Evolutionary conservation across 768 basidiomycete species (phyloP), one percentile per base, ranked within the genome.

Genomic region (Lactarius pseudohatsudake): DNA sequence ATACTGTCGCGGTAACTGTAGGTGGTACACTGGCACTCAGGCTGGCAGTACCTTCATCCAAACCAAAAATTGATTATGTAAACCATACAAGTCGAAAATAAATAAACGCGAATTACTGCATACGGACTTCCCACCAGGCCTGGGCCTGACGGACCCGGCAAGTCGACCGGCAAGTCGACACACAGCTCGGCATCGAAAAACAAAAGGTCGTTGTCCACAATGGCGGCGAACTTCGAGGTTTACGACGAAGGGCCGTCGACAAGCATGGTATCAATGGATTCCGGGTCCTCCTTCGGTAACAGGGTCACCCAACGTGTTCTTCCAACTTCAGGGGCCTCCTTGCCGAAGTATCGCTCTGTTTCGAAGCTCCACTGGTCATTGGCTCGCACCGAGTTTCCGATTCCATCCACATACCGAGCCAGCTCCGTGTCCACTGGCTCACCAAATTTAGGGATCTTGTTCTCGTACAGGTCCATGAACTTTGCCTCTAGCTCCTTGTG

Each of bases 351-450:
- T 15, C 62, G 38, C 62, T 64, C 36, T 20, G 22, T 47, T 55
- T 82, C 80, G 55, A 79, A 81, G 55, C 72, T 75, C 82, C 81
- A 83, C 2, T 60, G 66, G 30, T 79, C 75, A 45, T 74, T 75
- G 3, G 73, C 79, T 3, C 79, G 72, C 1, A 80, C 76, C 78
- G 79, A 81, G 38, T 79, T 77, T 16, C 74, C 81, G 1, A 82
- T 59, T 0, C 80, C 80, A 59, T 81, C 71, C 9, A 77, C 71
- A 60, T 81, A 84, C 2, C 62, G 65, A 18, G 68, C 65, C 4
- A 81, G 74, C 30, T 79, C 72, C 0, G 68, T 59, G 63, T 82
- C 79, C 15, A 80, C 64, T 5, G 72, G 68, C 22, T 72, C 68
- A 26, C 77, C 79, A 63, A 72, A 81, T 4, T 70, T 69, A 0